Base-by-base conservation (phyloP, 345 rosid genomes). In the Alliaria petiolata region DNA sequence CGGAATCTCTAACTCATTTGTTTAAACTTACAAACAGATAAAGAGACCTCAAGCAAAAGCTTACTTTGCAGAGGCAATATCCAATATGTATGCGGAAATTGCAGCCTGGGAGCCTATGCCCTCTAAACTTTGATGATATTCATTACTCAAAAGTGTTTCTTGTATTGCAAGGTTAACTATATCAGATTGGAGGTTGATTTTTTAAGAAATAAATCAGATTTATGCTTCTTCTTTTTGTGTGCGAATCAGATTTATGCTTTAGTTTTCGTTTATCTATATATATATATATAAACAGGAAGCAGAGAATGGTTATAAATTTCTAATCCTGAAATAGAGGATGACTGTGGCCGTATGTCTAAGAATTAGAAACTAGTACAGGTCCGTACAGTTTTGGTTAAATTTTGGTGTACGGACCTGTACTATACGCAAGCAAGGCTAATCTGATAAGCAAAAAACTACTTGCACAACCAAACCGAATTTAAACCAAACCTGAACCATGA, bases 31-130 rank as follows among this genome's bases (percentile, higher is more conserved):
- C 35, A 69, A 64, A 54, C 83, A 90, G 97, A 72, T 93, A 74
- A 93, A 93, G 84, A 81, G 97, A 74, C 89, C 90, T 40, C 97
- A 89, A 75, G 96, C 97, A 1, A 87, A 86, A 81, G 89, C 70
- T 15, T 79, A 79, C 77, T 93, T 83, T 63, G 89, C 81, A 13
- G 80, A 84, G 55, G 87, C 87, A 42, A 86, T 90, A 76, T 67
- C 89, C 42, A 75, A 78, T 56, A 90, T 90, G 98, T 89, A 93
- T 19, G 78, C 78, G 0, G 88, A 86, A 57, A 87, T 86, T 28
- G 77, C 91, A 4, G 38, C 78, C 3, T 72, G 57, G 2, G 81
- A 83, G 44, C 70, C 77, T 0, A 40, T 58, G n/a, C 75, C 81
- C 9, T 70, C 73, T 30, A 70, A 50, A 36, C 14, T 59, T 40